A percentile compares a stretch with the other conserved stretches of the same genome.
These are phyloP conservation scores for Boletus insuetus DNA, from an alignment of 768 basidiomycete genomes.

Conservation along the genomic window DNA sequence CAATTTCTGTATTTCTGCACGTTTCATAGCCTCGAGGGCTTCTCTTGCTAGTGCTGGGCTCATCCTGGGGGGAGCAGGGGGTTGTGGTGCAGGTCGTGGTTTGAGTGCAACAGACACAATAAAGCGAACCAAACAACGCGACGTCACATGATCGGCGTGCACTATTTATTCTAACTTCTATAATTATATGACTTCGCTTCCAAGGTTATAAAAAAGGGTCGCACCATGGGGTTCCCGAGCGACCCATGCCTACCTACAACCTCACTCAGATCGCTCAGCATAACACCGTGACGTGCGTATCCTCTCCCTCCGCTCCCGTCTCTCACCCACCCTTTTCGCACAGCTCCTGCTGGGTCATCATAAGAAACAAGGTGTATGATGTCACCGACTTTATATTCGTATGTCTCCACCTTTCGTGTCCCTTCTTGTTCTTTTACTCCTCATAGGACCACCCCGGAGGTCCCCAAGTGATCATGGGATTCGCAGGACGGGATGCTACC, in stretches of 20 bases:
- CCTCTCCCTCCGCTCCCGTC: not conserved
- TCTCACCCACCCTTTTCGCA: constrained; percentile 7
- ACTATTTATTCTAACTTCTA: not conserved
- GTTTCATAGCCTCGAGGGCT: constrained; percentile 52
- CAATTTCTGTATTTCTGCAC: constrained; percentile 53
- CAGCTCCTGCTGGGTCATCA: constrained; percentile 85
- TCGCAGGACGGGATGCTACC: constrained; percentile 86
- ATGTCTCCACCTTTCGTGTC: constrained; percentile 9
- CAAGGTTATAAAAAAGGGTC: not conserved
- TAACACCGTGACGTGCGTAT: constrained; percentile 47
- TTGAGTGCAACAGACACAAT: constrained; percentile 46
- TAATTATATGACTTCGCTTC: too few species aligned
- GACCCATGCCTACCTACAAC: constrained; percentile 37
- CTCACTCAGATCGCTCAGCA: constrained; percentile 62
- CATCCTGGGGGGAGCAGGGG: constrained; percentile 20
- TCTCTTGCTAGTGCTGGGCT: constrained; percentile 44
- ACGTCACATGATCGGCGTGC: constrained; percentile 36
- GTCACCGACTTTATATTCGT: constrained; percentile 77
- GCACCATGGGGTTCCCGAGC: too few species aligned
- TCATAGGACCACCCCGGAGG: constrained; percentile 79
- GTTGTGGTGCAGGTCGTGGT: constrained; percentile 33
- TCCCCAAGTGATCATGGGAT: constrained; percentile 73
- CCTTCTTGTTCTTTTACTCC: not conserved
- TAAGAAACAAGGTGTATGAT: constrained; percentile 79
- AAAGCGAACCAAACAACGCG: constrained; percentile 51